Evolutionary conservation across 345 rosid genomes (phyloP).

Genomic region (Carallia brachiata): DNA sequence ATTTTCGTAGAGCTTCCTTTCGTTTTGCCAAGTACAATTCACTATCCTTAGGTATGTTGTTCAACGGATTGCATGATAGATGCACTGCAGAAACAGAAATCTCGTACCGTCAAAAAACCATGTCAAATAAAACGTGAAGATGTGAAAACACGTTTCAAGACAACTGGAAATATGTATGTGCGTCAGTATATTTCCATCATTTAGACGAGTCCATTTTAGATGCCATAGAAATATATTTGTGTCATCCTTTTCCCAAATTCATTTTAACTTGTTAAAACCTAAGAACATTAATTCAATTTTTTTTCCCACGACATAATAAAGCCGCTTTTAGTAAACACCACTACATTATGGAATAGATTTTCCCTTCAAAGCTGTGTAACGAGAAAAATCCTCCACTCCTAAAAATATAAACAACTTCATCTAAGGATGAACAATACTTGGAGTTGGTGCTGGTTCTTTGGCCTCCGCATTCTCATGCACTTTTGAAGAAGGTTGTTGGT

Average conservation of each 20-base stretch:
- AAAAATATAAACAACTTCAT: conserved; percentile 2
- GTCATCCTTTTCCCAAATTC: background rate
- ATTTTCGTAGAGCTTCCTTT: conserved; percentile 73
- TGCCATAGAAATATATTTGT: background rate
- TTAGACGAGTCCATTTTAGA: background rate
- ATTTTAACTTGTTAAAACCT: too few species aligned
- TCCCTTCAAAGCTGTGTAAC: background rate
- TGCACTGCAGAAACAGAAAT: background rate
- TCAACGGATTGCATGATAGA: conserved; percentile 59
- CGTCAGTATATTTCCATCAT: background rate
- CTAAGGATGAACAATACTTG: conserved; percentile 38
- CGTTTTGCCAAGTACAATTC: conserved; percentile 65
- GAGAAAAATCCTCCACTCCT: background rate
- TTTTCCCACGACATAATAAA: background rate
- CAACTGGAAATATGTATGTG: background rate
- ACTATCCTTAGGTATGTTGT: conserved; percentile 75
- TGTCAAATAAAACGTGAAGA: background rate
- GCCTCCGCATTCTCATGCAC: conserved; percentile 42
- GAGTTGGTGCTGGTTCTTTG: conserved; percentile 37
- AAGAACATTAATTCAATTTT: background rate
- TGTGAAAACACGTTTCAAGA: background rate
- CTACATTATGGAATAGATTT: background rate
- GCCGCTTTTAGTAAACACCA: background rate
- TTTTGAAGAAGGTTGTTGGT: conserved; percentile 40
- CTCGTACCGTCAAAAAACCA: background rate